Base-by-base conservation (phyloP, 2,329 filamentous ascomycete genomes). In the Ustulina deusta region DNA sequence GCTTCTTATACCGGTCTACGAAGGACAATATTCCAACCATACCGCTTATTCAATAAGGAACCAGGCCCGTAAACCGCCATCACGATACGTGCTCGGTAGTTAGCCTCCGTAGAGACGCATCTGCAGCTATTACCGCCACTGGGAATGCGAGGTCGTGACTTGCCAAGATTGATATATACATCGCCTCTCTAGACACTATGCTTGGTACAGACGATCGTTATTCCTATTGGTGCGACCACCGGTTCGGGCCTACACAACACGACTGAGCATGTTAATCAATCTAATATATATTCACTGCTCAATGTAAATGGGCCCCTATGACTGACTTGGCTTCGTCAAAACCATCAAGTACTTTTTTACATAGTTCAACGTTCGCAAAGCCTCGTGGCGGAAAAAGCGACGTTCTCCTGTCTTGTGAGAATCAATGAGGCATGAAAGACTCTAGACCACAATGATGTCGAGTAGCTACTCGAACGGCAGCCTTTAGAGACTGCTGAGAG, bases 61-160 rank as follows among this genome's bases (percentile, higher is more conserved):
- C 66, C 59, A 77, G 76, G 75, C 72, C 76, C 76, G 75, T 71
- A 44, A 71, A 42, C 51, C 49, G 40, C 55, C 40, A 67, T 70
- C 71, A 73, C 72, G 75, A 78, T 60, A 73, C 65, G 38, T 58
- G 65, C 70, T 76, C 77, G 75, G 75, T 70, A 75, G 69, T 69
- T 72, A 65, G 70, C 73, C 73, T 77, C 75, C 76, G 76, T 76
- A 69, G 48, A 63, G 63, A 65, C 66, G 69, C 58, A 74, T 63
- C 63, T 69, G 64, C 66, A 72, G 71, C 52, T 63, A 48, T 69
- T 68, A 61, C 71, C 64, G 55, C 70, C 71, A 70, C 66, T 68
- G 71, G 63, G 69, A 69, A 68, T 61, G 68, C 44, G 65, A 65
- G 73, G 72, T 68, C 72, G 71, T 69, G 61, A 52, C 17, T 57